Evolutionary conservation across 495 filamentous ascomycete genomes (phyloP), one percentile per base, ranked within the genome.

Genomic region (Halenospora varia): DNA sequence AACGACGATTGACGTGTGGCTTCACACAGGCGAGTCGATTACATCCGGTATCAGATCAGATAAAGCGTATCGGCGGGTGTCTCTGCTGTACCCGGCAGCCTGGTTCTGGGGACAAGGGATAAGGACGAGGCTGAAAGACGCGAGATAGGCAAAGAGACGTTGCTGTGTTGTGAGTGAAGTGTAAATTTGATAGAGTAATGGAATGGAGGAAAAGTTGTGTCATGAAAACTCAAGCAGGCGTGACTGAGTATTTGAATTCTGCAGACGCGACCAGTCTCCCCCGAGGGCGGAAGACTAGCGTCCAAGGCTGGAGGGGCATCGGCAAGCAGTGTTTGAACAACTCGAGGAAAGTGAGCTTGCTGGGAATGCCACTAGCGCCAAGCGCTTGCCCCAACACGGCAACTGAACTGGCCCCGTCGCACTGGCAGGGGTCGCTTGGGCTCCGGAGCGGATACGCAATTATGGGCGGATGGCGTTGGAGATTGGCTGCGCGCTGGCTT

Each of bases 171-270:
- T 41, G 54, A 55, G 40, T 58, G 29, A 22, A 24, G 19, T 60
- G 55, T 46, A 55, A 25, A 35, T 53, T 13, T 44, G 52, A 59
- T 55, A 53, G 52, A 44, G 56, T 63, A 59, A 63, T 63, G 48
- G 56, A 59, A 59, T 54, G 61, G 19, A 22, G 26, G 49, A 53
- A 53, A 18, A 57, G 49, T 60, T 54, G 53, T n/a, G 57, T 50
- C 59, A 59, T 53, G 61, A 60, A 64, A 64, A 54, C 47, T 18
- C 41, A 48, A 47, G 45, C 40, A 47, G 53, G 45, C 29, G 49
- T 52, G 53, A 53, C 48, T 17, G 55, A 45, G 56, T 63, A 63
- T 63, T 60, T 60, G 61, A 64, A 50, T 63, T 62, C 54, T 62
- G 60, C 60, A 58, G 26, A 18, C 17, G 24, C 18, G 10, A 6